Evolutionary conservation across 106 monocot species (phyloP), one percentile per base, ranked within the genome.

Genomic region (Amphibolis antarctica): DNA sequence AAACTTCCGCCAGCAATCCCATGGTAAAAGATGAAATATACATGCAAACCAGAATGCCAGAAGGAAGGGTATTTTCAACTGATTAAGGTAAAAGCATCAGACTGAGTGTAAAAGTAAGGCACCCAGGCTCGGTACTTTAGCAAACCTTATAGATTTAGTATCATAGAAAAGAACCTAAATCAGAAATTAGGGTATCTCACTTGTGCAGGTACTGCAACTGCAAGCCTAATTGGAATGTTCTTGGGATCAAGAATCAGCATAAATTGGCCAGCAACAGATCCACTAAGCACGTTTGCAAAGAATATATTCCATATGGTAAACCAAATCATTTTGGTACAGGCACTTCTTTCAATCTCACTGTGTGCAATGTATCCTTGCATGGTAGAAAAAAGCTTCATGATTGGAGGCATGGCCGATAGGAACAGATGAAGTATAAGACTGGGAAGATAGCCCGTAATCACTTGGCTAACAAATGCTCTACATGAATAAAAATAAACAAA

Each of bases 361-460:
- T 55, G 52, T 28, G 98, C 63, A 46, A 91, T 82, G 70, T 74
- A 82, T 45, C 98, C 98, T 98, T 91, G 84, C 80, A 98, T 98
- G 25, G 76, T 87, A 6, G 98, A 98, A 67, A 98, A 88, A 18
- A 79, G 28, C 75, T 81, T 98, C 98, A 98, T 98, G 66, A 87
- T 70, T 0, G 98, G 78, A 67, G 98, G 91, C 22, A 90, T 79
- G 49, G 58, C 15, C 20, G 82, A 78, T 52, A 87, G 63, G 78
- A 91, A 72, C 42, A 80, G 44, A 15, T 83, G 80, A 72, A 98
- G 98, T 79, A 98, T 77, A 22, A 85, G 78, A 79, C 98, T 91
- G 28, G 98, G 98, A 75, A 98, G 85, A 71, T 98, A 98, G 28
- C 98, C 98, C 14, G 98, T 98, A 45, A 98, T 77, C 28, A 98